Conservation (phyloP, 345 rosid genomes). For the Eucalyptus fibrosa region DNA sequence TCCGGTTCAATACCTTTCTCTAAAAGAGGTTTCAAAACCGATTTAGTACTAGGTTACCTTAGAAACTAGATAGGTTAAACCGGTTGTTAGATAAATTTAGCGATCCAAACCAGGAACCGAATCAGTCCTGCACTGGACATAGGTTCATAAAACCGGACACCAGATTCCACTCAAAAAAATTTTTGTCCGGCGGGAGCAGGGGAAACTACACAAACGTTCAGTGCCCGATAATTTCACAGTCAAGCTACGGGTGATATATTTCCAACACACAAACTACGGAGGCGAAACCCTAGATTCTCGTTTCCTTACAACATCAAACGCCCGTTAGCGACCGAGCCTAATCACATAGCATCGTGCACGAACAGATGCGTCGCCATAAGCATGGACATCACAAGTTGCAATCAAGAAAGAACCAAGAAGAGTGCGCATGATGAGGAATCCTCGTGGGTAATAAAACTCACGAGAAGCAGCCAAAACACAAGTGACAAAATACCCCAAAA, state of each 20-base stretch:
- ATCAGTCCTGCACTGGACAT: neutral
- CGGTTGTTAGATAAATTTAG: accelerated
- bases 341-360: neutral
- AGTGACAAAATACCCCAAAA: neutral
- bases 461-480: neutral
- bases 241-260: neutral
- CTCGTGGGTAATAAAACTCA: neutral
- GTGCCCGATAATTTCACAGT: neutral
- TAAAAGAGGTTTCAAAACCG: neutral
- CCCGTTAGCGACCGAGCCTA: neutral
- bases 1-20: neutral
- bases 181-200: neutral
- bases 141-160: neutral
- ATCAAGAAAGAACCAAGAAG: neutral
- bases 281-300: neutral
- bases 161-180: neutral
- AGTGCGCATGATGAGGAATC: neutral
- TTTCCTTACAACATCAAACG: neutral
- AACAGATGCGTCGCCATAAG: neutral
- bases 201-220: neutral
- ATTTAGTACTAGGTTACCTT: neutral
- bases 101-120: neutral
- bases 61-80: neutral
- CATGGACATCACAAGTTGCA: neutral
- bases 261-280: neutral